These are phyloP conservation scores for Elaeis guineensis DNA, from an alignment of 176 grass and related monocot species.

Conservation along the genomic window DNA sequence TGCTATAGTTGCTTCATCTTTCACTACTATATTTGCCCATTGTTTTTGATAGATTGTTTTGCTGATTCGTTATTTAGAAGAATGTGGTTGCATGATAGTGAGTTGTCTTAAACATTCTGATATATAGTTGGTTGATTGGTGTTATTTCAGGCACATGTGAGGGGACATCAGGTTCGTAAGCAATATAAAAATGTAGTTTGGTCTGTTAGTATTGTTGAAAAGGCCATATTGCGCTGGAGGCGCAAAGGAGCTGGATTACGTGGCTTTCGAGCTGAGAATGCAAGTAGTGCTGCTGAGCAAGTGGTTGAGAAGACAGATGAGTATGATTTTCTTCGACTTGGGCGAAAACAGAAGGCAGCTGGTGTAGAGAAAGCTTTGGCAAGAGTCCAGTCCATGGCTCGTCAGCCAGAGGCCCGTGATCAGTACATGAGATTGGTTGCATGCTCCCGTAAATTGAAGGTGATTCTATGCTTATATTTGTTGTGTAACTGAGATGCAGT, in stretches of 20 bases:
- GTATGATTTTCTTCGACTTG: conserved; percentile 63
- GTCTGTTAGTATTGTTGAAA: conserved; percentile 92
- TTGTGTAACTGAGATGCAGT: background rate
- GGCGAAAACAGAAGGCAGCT: conserved; percentile 64
- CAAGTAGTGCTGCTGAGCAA: conserved; percentile 12
- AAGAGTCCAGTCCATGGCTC: conserved; percentile 89
- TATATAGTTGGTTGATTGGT: background rate
- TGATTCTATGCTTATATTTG: background rate
- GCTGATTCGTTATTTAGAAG: too few relatives aligned
- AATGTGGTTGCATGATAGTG: too few relatives aligned
- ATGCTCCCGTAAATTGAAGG: conserved; percentile 5
- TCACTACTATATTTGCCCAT: too few relatives aligned
- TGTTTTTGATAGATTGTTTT: too few relatives aligned
- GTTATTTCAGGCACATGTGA: conserved; percentile 65
- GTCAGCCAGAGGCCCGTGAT: conserved; percentile 71
- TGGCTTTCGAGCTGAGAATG: conserved; percentile 54
- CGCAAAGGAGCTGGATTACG: conserved; percentile 61
- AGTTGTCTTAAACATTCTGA: too few relatives aligned
- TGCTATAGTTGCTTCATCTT: too few relatives aligned
- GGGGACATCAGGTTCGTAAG: conserved; percentile 67
- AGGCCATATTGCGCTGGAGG: conserved; percentile 86
- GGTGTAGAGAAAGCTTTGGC: conserved; percentile 89
- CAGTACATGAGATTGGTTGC: conserved; percentile 35
- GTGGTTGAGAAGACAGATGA: conserved; percentile 42
- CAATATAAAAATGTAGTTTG: conserved; percentile 32